phyloP scores from a whole-genome alignment of 768 basidiomycete species.

The Naematelia encephala region DNA sequence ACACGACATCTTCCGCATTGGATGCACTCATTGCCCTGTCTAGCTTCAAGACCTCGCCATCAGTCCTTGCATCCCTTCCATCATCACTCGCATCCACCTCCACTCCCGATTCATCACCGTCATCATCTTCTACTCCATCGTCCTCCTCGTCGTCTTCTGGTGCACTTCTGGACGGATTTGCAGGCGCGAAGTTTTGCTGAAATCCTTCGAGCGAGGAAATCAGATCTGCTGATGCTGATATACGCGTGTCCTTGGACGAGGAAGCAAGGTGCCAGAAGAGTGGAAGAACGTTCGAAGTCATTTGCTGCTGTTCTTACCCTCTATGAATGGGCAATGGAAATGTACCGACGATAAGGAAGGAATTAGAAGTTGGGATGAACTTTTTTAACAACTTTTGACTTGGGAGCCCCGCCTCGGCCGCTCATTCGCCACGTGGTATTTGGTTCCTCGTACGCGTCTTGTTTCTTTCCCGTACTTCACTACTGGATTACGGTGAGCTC shows the following conservation, averaged over 20 bases:
- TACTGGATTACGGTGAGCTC: too few species aligned
- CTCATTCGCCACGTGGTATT: not conserved
- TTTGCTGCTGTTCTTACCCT: constrained; percentile 8
- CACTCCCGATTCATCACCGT: constrained; percentile 38
- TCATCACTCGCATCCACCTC: constrained; percentile 45
- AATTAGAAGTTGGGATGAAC: constrained; percentile 2
- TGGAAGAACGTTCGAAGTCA: constrained; percentile 81
- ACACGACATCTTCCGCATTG: constrained; percentile 88
- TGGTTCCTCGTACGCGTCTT: not conserved
- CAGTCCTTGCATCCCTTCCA: constrained; percentile 34
- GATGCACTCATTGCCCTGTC: constrained; percentile 55
- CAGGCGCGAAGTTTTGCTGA: constrained; percentile 58
- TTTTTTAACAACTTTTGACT: not conserved
- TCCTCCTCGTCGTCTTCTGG: constrained; percentile 53
- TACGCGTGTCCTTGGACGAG: constrained; percentile 68
- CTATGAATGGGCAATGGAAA: not conserved
- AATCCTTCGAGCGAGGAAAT: constrained; percentile 77
- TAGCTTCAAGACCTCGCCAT: constrained; percentile 29
- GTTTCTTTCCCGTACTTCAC: not conserved
- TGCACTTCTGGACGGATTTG: constrained; percentile 51
- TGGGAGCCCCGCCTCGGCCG: not conserved
- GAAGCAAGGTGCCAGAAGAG: constrained; percentile 93
- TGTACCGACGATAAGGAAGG: not conserved
- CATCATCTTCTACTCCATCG: constrained; percentile 35
- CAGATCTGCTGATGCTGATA: constrained; percentile 82